Conservation (phyloP, 192 early-diverging fungal genomes). For the Dispira parvispora region DNA sequence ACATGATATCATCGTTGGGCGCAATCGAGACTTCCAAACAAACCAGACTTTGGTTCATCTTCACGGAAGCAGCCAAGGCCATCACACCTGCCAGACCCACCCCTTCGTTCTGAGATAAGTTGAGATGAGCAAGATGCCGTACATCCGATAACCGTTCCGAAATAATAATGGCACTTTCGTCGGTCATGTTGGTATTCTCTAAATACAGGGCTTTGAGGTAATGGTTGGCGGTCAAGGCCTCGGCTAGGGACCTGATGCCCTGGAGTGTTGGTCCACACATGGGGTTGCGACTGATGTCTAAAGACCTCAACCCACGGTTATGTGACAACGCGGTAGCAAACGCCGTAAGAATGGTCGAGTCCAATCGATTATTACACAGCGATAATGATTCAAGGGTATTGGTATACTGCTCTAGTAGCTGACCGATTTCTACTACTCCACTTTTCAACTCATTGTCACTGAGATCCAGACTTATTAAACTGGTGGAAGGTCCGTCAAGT, state of each 20-base stretch:
- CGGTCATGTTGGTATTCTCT: conserved; percentile 39
- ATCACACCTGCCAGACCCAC: conserved; percentile 68
- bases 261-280: conserved; percentile 22
- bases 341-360: conserved; percentile 21
- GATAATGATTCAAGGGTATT: conserved; percentile 14
- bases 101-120: conserved; percentile 54
- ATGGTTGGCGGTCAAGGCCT: conserved; percentile 37
- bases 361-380: conserved; percentile 32
- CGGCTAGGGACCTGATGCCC: conserved; percentile 4
- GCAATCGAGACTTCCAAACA: conserved; percentile 49
- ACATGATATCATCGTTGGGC: conserved; percentile 29
- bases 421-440: conserved; percentile 11
- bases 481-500: conserved; percentile 1
- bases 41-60: conserved; percentile 57
- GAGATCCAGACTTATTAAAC: conserved; percentile 16
- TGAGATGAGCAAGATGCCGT: conserved; percentile 42
- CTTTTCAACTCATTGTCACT: conserved; percentile 16
- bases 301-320: conserved; percentile 27
- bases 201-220: conserved; percentile 42
- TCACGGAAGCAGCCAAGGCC: conserved; percentile 65
- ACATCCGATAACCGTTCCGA: conserved; percentile 72
- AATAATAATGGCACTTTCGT: conserved; percentile 62
- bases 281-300: conserved; percentile 41
- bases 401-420: conserved; percentile 7
- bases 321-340: conserved; percentile 28